Percentiles rank a stretch among this genome's conserved stretches.
These are phyloP conservation scores for Kwoniella dendrophila DNA, from an alignment of 768 basidiomycete species.

Conservation along the genomic window DNA sequence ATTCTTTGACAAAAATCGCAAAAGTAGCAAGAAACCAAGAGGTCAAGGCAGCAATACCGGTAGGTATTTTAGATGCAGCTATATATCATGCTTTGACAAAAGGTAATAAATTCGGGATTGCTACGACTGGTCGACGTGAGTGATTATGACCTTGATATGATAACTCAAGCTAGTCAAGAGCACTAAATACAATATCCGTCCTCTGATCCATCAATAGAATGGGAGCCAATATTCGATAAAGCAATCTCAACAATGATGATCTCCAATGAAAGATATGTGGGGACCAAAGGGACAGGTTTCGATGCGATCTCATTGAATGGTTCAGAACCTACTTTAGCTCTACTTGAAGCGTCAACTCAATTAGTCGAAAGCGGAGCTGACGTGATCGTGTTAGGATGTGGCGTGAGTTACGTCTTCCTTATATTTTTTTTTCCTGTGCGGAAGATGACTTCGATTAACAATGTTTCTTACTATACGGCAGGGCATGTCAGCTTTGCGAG, in stretches of 20 bases:
- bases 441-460: not conserved
- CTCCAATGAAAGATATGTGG: constrained; percentile 12
- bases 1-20: not conserved
- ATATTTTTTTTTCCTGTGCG: not conserved
- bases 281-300: constrained; percentile 32
- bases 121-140: constrained; percentile 29
- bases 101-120: constrained; percentile 24
- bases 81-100: constrained; percentile 12
- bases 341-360: constrained; percentile 13
- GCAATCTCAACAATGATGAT: constrained; percentile 15
- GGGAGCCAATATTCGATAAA: constrained; percentile 23
- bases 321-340: constrained; percentile 6
- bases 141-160: not conserved
- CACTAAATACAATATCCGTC: not conserved
- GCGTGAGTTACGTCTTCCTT: constrained; percentile 11
- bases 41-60: not conserved
- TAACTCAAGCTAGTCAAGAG: not conserved
- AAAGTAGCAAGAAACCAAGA: not conserved
- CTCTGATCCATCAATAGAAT: constrained; percentile 3
- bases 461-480: not conserved
- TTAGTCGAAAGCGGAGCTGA: constrained; percentile 20
- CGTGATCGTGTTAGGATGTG: constrained; percentile 29
- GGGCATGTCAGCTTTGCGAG: constrained; percentile 30
- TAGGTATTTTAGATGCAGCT: constrained; percentile 25
- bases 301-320: constrained; percentile 27